Conservation (phyloP, 2,329 filamentous ascomycete species). For the Verticillium alfalfae region DNA sequence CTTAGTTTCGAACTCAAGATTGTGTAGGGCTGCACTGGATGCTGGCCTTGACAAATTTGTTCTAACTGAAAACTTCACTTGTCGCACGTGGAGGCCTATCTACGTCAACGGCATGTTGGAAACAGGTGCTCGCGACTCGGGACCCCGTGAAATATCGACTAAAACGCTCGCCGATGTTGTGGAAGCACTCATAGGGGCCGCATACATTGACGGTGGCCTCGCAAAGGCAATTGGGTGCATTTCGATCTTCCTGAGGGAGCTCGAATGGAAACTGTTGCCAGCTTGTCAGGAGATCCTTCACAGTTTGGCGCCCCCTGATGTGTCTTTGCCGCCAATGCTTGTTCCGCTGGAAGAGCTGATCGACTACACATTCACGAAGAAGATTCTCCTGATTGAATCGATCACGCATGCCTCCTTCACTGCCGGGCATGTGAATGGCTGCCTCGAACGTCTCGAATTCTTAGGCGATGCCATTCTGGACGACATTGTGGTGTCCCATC, state of each 20-base stretch:
- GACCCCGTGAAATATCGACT: conserved; percentile 46
- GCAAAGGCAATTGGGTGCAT: conserved; percentile 59
- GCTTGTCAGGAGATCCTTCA: conserved; percentile 37
- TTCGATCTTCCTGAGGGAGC: conserved; percentile 57
- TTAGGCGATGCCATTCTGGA: conserved; percentile 84
- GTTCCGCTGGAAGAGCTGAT: conserved; percentile 57
- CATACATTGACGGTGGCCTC: conserved; percentile 64
- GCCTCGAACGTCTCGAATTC: conserved; percentile 75
- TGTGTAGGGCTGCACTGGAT: conserved; percentile 59
- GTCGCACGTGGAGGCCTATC: conserved; percentile 65
- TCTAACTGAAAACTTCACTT: conserved; percentile 60
- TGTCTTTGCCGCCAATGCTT: conserved; percentile 32
- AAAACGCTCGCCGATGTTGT: conserved; percentile 86
- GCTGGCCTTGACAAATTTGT: conserved; percentile 69
- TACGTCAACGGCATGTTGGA: conserved; percentile 40
- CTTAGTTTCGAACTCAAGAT: conserved; percentile 69
- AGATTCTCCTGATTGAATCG: conserved; percentile 67
- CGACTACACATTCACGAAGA: conserved; percentile 66
- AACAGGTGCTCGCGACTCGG: conserved; percentile 5
- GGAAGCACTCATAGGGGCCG: conserved; percentile 76
- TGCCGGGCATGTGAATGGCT: conserved; percentile 37
- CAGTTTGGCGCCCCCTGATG: conserved; percentile 25
- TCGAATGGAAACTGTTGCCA: conserved; percentile 45
- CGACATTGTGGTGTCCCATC: conserved; percentile 60
- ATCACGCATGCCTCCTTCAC: conserved; percentile 68